A percentile compares a stretch with the other conserved stretches of the same genome.
Conservation (phyloP, 129 eudicot genomes). For the Flaveria ramosissima region DNA sequence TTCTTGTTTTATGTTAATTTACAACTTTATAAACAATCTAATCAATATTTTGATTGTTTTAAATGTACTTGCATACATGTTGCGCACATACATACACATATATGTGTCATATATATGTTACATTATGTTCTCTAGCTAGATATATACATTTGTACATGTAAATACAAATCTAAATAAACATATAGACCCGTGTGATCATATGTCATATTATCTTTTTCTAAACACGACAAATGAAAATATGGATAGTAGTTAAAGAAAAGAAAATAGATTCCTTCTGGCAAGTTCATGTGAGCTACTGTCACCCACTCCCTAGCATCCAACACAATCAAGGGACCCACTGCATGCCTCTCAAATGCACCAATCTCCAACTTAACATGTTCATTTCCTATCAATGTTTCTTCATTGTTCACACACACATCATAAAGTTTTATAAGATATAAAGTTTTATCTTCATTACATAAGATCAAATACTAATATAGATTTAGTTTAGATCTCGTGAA, state of each 20-base stretch:
- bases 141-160: background rate
- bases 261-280: conserved; percentile 41
- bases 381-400: conserved; percentile 34
- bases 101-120: background rate
- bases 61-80: background rate
- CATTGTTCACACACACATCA: conserved; percentile 6
- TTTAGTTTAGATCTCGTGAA: background rate
- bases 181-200: background rate
- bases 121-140: background rate
- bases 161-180: background rate
- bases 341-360: conserved; percentile 30
- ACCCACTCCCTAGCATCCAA: conserved; percentile 57
- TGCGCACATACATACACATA: background rate
- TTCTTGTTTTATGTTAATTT: too few species aligned
- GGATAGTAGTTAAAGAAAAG: conserved; percentile 16
- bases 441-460: background rate
- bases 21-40: too few species aligned
- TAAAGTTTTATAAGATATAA: too few species aligned
- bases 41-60: background rate
- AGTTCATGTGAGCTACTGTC: conserved; percentile 55
- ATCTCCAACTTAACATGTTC: conserved; percentile 29
- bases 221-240: conserved; percentile 3
- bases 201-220: background rate
- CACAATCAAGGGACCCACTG: conserved; percentile 35
- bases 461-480: background rate